Evolutionary conservation across 345 rosid genomes (phyloP).

Genomic region (Corchorus olitorius): DNA sequence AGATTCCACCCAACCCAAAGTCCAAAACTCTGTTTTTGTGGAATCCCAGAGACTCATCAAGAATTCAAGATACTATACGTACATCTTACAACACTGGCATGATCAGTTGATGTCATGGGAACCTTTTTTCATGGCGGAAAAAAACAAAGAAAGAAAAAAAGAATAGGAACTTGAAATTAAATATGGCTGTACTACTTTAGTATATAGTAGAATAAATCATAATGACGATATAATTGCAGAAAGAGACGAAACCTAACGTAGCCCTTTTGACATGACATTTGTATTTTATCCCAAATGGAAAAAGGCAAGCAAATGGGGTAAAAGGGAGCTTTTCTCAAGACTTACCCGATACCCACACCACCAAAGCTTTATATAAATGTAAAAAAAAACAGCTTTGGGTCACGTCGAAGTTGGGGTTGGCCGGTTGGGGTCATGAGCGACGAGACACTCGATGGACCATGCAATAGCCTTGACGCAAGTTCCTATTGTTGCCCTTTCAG

Average conservation of each 20-base stretch:
- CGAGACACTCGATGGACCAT: background rate
- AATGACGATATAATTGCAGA: background rate
- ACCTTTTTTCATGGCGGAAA: background rate
- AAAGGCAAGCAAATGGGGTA: background rate
- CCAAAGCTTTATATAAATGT: background rate
- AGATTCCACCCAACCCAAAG: no score
- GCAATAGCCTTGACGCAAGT: background rate
- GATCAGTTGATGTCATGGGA: background rate
- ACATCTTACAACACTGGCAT: background rate
- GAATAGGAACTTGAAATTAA: background rate
- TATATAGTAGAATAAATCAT: background rate
- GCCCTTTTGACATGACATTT: background rate
- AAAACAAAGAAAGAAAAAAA: background rate
- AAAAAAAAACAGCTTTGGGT: conserved; percentile 1
- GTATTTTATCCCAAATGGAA: background rate
- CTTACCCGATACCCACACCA: background rate
- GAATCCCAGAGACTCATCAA: background rate
- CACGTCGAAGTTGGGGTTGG: background rate
- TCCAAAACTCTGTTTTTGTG: background rate
- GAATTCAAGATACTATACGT: background rate
- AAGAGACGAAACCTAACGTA: background rate
- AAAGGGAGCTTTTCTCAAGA: background rate
- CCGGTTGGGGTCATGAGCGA: background rate
- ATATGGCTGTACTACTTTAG: background rate
- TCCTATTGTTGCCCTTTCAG: background rate